Evolutionary conservation across 2,329 filamentous ascomycete genomes (phyloP), one percentile per base, ranked within the genome.

Genomic region (Colletotrichum euphorbiae): DNA sequence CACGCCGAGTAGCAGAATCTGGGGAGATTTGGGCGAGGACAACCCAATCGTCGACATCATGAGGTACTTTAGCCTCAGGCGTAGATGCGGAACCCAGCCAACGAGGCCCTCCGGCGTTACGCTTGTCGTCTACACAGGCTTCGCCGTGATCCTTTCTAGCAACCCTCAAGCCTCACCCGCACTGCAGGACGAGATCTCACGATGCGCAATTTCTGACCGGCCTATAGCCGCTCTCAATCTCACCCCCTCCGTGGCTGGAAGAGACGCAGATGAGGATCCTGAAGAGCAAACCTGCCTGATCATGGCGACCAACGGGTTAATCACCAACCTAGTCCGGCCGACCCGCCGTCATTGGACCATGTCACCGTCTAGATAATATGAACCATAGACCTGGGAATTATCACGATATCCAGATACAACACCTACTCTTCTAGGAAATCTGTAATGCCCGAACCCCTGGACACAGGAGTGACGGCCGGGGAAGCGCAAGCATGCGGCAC

Each of bases 171-270:
- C 60, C 31, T 52, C 13, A 40, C 19, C 38, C 4, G 45, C 21
- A 51, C 52, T 33, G 60, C 60, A 67, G 60, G 11, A 28, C 11
- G 24, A 64, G 52, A 58, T 64, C 60, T 61, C 38, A 48, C 62
- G 62, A 67, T 57, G 50, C 56, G 42, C 50, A 61, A 57, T n/a
- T 40, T 40, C 57, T 56, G 56, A 33, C 63, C 62, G 12, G 42
- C 42, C 50, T 28, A 11, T 67, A 62, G 55, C 38, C 67, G 67
- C 51, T 56, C 60, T 6, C 48, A 2, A 50, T 17, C 50, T 42
- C 63, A 61, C 67, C 56, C 62, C 51, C 21, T 66, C 63, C 62
- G 56, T 69, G 45, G 36, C 36, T 43, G 36, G 42, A 69, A 15
- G 46, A 21, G 31, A 38, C 60, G 48, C 48, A 28, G 15, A 52